A percentile compares a stretch with the other conserved stretches of the same genome.
These are phyloP conservation scores for Nannochloropsis gaditana DNA, from an alignment of 108 stramenopile genomes.

Conservation along the genomic window DNA sequence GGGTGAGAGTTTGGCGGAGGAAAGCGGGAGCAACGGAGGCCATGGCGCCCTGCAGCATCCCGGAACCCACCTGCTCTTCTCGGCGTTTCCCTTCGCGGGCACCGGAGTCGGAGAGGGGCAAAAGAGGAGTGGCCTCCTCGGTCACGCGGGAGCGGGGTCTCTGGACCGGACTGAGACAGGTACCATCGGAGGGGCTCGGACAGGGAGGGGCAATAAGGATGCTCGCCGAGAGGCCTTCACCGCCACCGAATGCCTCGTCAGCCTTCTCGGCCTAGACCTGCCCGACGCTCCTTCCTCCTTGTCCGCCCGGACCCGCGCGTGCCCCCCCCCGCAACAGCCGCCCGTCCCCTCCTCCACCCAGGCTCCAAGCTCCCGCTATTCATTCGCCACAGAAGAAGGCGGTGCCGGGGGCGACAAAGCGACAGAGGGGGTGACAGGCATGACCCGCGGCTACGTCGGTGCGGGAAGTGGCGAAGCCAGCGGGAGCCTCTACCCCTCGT, in stretches of 20 bases:
- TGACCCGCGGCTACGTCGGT: no score
- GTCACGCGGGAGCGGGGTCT: no score
- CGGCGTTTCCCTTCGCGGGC: background rate
- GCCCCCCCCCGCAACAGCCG: background rate
- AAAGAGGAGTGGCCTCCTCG: no score
- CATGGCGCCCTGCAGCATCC: no score
- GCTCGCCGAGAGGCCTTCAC: background rate
- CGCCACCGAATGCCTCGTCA: background rate
- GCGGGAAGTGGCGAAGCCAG: no score
- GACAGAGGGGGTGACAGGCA: no score
- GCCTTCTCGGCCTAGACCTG: background rate
- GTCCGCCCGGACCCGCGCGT: background rate
- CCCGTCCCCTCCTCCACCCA: background rate
- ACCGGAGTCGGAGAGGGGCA: no score
- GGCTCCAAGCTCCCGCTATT: background rate
- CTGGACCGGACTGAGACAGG: no score
- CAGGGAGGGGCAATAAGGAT: background rate
- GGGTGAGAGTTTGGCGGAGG: no score
- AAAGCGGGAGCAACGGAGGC: no score
- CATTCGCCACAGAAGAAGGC: background rate
- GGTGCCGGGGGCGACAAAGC: background rate
- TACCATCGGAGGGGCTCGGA: no score
- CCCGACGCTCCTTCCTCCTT: background rate
- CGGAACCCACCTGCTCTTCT: background rate
- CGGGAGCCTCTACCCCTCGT: background rate